Base-by-base conservation (phyloP, 2,329 filamentous ascomycete species). In the Cladosporium sp. region DNA sequence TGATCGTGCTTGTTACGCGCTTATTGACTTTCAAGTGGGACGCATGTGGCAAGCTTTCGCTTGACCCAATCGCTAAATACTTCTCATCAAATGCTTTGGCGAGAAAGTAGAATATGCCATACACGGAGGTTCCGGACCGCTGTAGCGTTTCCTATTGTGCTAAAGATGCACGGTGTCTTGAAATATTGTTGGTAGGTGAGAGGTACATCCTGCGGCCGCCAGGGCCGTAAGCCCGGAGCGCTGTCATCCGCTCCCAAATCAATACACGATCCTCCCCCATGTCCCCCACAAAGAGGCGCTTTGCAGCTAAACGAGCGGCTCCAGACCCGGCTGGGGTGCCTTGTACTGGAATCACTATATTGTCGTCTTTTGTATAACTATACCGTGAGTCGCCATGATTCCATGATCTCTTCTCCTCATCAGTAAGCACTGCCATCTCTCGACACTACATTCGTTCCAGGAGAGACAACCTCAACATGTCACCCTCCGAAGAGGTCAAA, bases 111-210 rank as follows among this genome's bases (percentile, higher is more conserved):
- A 17, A 42, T 20, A 20, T 34, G 7, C 32, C 24, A 32, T 37
- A 34, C 15, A n/a, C 52, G 52, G 52, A 55, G 52, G 52, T 47
- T 47, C 39, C 52, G 52, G 52, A 55, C 52, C 54, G 54, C n/a
- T 57, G 34, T 50, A 39, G 54, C 54, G 54, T 50, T 24, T 17
- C 24, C 44, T n/a, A 49, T 42, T 20, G n/a, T 40, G 35, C 36
- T 39, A 19, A 42, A 50, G 47, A 57, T 50, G 44, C 28, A 48
- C 28, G 25, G 15, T 25, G n/a, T 56, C 20, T 32, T 47, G 25
- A 20, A 48, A 32, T 37, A 42, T 25, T 13, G 24, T 24, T 34
- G 36, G 50, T 42, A 40, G 37, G 24, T 36, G 25, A 34, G 19
- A 44, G 39, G 39, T 34, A 45, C 39, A 25, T 44, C 39, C 25